phyloP scores from a whole-genome alignment of 805 yeast genomes.

The Saccharomyces paradoxus region DNA sequence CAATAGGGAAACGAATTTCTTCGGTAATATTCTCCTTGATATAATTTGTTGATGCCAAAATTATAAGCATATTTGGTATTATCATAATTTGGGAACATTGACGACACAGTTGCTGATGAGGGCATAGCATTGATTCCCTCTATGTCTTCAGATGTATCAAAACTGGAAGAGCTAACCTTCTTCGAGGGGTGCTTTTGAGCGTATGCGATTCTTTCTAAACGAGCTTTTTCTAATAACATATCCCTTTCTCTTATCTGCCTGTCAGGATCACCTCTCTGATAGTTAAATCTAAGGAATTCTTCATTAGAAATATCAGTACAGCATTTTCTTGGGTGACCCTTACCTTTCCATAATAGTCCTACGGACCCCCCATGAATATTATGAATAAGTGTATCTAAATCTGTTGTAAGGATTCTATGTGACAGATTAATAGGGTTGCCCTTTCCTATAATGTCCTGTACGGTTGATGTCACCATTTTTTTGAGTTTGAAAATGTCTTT shows the following conservation, averaged over 20 bases:
- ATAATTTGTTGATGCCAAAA: conserved; percentile 11
- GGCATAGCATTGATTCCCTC: conserved; percentile 6
- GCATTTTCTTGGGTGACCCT: conserved; percentile 36
- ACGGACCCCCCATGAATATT: conserved; percentile 30
- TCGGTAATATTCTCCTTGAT: conserved; percentile 23
- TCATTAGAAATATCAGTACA: conserved; percentile 3
- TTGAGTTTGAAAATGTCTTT: conserved; percentile 45
- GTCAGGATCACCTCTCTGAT: conserved; percentile 20
- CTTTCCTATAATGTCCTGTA: conserved; percentile 52
- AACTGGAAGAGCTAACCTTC: background rate
- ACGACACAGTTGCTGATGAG: conserved; percentile 18
- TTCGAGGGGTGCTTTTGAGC: background rate
- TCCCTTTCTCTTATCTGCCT: conserved; percentile 1
- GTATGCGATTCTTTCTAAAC: conserved; percentile 8
- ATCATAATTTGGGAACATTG: conserved; percentile 23
- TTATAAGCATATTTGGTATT: conserved; percentile 14
- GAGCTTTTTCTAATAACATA: background rate
- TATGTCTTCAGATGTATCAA: conserved; percentile 9
- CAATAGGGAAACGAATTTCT: conserved; percentile 21
- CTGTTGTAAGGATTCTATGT: conserved; percentile 34
- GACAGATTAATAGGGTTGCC: conserved; percentile 30
- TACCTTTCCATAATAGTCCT: conserved; percentile 42
- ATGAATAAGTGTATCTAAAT: conserved; percentile 28
- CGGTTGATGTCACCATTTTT: conserved; percentile 63
- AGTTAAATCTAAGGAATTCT: conserved; percentile 13